These are phyloP conservation scores for Rhodotorula sp. DNA, from an alignment of 1,284 basidiomycete species.

Conservation along the genomic window DNA sequence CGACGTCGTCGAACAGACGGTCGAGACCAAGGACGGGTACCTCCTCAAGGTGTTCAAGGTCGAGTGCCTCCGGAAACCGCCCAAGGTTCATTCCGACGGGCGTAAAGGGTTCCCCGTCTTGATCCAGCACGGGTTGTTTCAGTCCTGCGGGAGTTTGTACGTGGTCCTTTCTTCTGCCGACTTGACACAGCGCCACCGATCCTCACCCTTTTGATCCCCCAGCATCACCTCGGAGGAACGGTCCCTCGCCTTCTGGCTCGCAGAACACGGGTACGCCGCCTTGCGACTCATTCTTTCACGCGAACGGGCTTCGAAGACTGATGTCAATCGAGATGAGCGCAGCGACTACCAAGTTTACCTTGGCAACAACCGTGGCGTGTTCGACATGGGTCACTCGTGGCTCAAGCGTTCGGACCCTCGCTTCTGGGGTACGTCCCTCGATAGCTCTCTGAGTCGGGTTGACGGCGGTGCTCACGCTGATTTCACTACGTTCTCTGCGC, in stretches of 20 bases:
- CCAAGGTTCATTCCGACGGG: slow-evolving; percentile 51
- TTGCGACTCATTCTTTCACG: neutral
- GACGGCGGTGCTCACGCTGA: neutral
- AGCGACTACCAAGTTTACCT: slow-evolving; percentile 61
- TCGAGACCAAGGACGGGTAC: slow-evolving; percentile 62
- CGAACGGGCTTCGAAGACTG: neutral
- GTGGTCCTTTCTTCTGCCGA: neutral
- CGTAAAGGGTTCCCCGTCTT: slow-evolving; percentile 60
- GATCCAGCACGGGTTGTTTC: slow-evolving; percentile 63
- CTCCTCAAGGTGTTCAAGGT: slow-evolving; percentile 58
- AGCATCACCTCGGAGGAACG: slow-evolving; percentile 61
- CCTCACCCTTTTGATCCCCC: neutral
- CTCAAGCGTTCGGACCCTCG: slow-evolving; percentile 57
- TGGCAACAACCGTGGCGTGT: slow-evolving; percentile 61
- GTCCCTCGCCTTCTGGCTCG: slow-evolving; percentile 62
- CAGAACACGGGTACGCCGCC: slow-evolving; percentile 53
- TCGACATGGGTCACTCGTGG: slow-evolving; percentile 61
- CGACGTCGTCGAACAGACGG: slow-evolving; percentile 59
- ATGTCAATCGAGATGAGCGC: neutral
- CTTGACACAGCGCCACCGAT: neutral
- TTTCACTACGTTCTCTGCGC: neutral
- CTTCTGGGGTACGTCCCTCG: slow-evolving; percentile 57
- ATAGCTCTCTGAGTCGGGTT: neutral
- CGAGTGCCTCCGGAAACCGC: slow-evolving; percentile 52
- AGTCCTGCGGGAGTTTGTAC: slow-evolving; percentile 59